Evolutionary conservation across 202 grass and related monocot species (phyloP), one percentile per base, ranked within the genome.

Genomic region (Elaeis oleifera): DNA sequence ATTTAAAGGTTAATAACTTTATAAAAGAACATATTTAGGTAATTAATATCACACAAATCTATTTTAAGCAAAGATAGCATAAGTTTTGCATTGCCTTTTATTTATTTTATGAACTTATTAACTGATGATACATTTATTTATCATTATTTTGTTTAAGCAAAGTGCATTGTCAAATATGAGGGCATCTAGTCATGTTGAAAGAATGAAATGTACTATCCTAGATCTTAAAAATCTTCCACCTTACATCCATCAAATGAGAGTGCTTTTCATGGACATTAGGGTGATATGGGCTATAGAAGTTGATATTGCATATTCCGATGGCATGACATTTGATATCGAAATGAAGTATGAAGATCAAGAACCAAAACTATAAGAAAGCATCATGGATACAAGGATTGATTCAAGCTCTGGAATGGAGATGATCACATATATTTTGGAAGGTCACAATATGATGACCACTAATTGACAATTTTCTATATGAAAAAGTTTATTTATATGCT

Each of bases 271-370:
- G 50, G 78, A 96, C 50, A 74, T 90, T 22, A 90, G 76, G 78
- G 86, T 88, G 31, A 39, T 88, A 32, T 87, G 81, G 83, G 83
- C 86, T 22, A 83, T 96, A 77, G 90, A 96, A 75, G 78, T 90
- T 77, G 90, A 96, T 70, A 88, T 23, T 96, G 90, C 88, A 84
- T 87, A 87, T 62, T 70, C 81, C 0, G 56, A 78, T 19, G 86
- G 84, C 60, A 82, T 96, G 71, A 36, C 78, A 39, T 23, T 90
- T 70, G 65, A 90, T 55, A 71, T 90, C 50, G 82, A 86, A 65
- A 92, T 88, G 26, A 91, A 85, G 59, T 84, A 92, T 9, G 84
- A 92, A 70, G 79, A 92, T 81, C 68, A 76, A 54, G 92, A 87
- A 68, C 81, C 84, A 16, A 88, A 97, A 59, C 61, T 92, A 72